A percentile compares a stretch with the other conserved stretches of the same genome.
Conservation (phyloP, 2,329 filamentous ascomycete genomes). For the Cercospora sojina region DNA sequence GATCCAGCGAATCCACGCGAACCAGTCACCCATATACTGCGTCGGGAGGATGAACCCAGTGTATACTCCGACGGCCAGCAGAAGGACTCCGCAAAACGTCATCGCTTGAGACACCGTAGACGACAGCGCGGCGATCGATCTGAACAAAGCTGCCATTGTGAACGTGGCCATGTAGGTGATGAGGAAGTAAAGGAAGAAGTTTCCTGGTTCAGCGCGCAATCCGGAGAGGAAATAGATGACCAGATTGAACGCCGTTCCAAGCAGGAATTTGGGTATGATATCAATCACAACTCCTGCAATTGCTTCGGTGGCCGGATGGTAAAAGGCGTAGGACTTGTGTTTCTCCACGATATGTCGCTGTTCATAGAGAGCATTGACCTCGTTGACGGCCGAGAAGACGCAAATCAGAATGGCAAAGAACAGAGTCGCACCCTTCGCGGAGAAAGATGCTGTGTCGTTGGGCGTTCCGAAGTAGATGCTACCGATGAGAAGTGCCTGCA, state of each 20-base stretch:
- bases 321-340: constrained; percentile 46
- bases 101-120: constrained; percentile 65
- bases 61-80: constrained; percentile 62
- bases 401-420: constrained; percentile 63
- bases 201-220: constrained; percentile 39
- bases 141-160: constrained; percentile 56
- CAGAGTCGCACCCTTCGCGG: constrained; percentile 55
- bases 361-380: constrained; percentile 65
- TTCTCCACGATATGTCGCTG: constrained; percentile 51
- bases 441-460: constrained; percentile 53
- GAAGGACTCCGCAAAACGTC: constrained; percentile 53
- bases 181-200: constrained; percentile 64
- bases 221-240: constrained; percentile 59
- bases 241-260: constrained; percentile 54
- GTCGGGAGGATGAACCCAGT: constrained; percentile 48
- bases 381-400: constrained; percentile 57
- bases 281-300: constrained; percentile 56
- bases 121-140: constrained; percentile 59
- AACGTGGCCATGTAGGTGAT: constrained; percentile 61
- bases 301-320: constrained; percentile 47
- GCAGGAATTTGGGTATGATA: constrained; percentile 58
- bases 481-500: constrained; percentile 67
- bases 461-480: constrained; percentile 59
- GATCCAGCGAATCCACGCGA: constrained; percentile 43
- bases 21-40: constrained; percentile 55